These are phyloP conservation scores for Sordariomycetes sp. DNA, from an alignment of 2,329 filamentous ascomycete species.

Conservation along the genomic window DNA sequence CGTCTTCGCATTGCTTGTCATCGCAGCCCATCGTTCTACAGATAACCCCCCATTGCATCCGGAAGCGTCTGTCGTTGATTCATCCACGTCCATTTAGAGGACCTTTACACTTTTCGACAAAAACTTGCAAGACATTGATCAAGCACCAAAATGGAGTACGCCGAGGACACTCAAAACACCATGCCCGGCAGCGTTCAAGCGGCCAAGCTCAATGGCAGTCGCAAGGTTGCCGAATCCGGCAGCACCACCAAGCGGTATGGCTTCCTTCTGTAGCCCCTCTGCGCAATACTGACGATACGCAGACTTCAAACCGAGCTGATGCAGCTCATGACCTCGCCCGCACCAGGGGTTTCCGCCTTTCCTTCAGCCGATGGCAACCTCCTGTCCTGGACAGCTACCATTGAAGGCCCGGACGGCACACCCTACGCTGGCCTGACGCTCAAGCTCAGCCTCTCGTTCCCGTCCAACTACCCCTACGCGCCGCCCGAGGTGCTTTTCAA, in stretches of 20 bases:
- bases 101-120: too few species aligned
- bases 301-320: slow-evolving; percentile 96
- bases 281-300: slow-evolving; percentile 2
- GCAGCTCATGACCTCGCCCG: slow-evolving; percentile 94
- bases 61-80: too few species aligned
- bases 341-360: slow-evolving; percentile 90
- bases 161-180: too few species aligned
- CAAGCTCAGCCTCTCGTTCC: slow-evolving; percentile 88
- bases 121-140: too few species aligned
- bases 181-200: slow-evolving; percentile 53
- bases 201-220: slow-evolving; percentile 49
- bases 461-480: slow-evolving; percentile 85
- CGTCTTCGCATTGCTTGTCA: background rate
- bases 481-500: slow-evolving; percentile 92
- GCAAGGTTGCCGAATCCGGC: slow-evolving; percentile 55
- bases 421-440: slow-evolving; percentile 82
- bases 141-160: too few species aligned
- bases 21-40: slow-evolving; percentile 2
- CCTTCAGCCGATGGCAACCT: slow-evolving; percentile 85
- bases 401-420: slow-evolving; percentile 82
- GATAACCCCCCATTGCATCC: slow-evolving; percentile 6
- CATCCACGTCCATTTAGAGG: too few species aligned
- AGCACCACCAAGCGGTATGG: slow-evolving; percentile 69
- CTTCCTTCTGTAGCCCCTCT: background rate
- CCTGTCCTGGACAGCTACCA: slow-evolving; percentile 87